These are phyloP conservation scores for Plantago elongata DNA, from an alignment of 257 asterid genomes.

Conservation along the genomic window DNA sequence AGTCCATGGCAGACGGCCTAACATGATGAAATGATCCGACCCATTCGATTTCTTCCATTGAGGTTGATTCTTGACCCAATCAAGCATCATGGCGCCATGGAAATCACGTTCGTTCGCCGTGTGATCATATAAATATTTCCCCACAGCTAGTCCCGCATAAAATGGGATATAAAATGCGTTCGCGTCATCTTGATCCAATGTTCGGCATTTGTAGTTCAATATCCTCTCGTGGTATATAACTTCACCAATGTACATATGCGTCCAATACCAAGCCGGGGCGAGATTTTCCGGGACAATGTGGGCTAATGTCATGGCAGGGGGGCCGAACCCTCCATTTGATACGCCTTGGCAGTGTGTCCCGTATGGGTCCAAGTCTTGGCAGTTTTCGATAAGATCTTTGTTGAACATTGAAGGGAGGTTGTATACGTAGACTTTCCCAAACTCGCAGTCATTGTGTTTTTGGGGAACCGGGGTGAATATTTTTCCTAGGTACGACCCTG, in stretches of 20 bases:
- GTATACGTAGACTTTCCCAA: conserved; percentile 44
- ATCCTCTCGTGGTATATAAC: conserved; percentile 51
- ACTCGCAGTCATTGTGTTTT: conserved; percentile 15
- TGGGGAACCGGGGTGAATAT: too few relatives aligned
- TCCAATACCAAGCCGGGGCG: conserved; percentile 57
- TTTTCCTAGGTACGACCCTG: neutral
- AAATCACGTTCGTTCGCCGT: conserved; percentile 44
- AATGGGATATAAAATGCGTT: conserved; percentile 57
- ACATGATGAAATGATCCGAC: conserved; percentile 53
- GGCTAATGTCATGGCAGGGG: conserved; percentile 35
- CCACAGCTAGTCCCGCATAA: conserved; percentile 60
- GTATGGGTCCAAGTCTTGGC: conserved; percentile 55
- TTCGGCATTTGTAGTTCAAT: conserved; percentile 31
- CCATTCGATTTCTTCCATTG: conserved; percentile 44
- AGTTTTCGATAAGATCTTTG: conserved; percentile 37
- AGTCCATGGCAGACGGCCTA: conserved; percentile 63
- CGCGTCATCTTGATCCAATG: conserved; percentile 29
- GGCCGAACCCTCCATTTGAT: conserved; percentile 58
- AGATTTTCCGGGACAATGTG: conserved; percentile 34
- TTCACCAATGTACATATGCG: conserved; percentile 62
- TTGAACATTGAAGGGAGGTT: conserved; percentile 48
- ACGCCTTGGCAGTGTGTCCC: conserved; percentile 48
- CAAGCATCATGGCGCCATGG: conserved; percentile 35
- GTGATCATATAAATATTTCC: conserved; percentile 42
- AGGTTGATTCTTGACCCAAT: conserved; percentile 41